These are phyloP conservation scores for Dentipellis sp. DNA, from an alignment of 768 basidiomycete species.

Conservation along the genomic window DNA sequence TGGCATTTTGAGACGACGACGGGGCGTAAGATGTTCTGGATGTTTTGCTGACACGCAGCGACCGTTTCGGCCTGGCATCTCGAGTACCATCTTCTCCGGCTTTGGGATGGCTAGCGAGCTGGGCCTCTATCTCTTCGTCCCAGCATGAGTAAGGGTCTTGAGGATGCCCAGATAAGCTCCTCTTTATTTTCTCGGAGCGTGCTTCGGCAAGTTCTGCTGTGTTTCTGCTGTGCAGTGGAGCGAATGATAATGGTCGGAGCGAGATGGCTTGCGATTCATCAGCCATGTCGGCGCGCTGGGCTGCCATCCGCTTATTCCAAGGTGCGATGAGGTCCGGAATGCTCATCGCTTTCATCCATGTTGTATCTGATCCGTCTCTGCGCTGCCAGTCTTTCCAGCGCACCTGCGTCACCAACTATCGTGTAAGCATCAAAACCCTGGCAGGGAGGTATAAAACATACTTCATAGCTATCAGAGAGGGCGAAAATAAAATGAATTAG, in stretches of 20 bases:
- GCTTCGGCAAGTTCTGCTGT: conserved; percentile 12
- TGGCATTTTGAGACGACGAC: background rate
- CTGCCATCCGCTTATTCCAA: conserved; percentile 4
- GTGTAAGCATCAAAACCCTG: background rate
- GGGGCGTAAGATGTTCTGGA: background rate
- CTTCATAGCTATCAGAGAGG: no score
- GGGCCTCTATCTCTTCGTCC: background rate
- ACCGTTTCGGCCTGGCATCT: background rate
- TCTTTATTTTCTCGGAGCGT: conserved; percentile 4
- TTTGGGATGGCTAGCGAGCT: background rate
- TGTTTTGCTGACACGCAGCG: background rate
- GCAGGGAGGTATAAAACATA: no score
- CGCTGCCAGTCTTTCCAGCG: conserved; percentile 13
- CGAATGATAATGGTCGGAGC: conserved; percentile 1
- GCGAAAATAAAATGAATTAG: no score
- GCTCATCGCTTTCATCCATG: conserved; percentile 7
- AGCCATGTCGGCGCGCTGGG: conserved; percentile 1
- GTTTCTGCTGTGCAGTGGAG: conserved; percentile 7
- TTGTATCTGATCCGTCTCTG: conserved; percentile 11
- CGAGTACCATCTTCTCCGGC: background rate
- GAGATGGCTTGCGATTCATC: conserved; percentile 5
- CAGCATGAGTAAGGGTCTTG: background rate
- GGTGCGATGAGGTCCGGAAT: background rate
- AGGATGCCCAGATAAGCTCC: background rate
- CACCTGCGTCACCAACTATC: background rate